Base-by-base conservation (phyloP, 2,329 filamentous ascomycete genomes). In the Pseudocercospora crystallina region DNA sequence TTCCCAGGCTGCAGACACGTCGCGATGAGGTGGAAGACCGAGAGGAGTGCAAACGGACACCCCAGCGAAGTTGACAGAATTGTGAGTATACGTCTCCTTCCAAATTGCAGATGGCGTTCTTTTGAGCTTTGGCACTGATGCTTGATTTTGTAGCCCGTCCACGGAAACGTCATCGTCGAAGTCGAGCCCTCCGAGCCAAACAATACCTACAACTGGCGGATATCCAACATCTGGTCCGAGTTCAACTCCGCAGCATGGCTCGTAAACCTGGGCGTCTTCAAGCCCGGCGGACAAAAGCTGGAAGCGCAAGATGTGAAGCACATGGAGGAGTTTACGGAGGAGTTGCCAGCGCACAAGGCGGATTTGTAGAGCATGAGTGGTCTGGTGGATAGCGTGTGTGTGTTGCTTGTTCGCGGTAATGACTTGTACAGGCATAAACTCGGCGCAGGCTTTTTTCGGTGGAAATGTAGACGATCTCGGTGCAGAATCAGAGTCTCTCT, bases 231-330 rank as follows among this genome's bases (percentile, higher is more conserved):
- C 36, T 65, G 63, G 56, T 65, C 62, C 3, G 64, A 67, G 51
- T 65, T 68, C 59, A 67, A 68, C 54, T 61, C 56, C 42, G 65
- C 63, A 33, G 62, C 59, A n/a, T 66, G 65, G 65, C 56, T 67
- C 38, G 60, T 62, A 35, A 56, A 65, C 47, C 41, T 64, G 33
- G 61, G 56, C 9, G 55, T 58, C 20, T 64, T 62, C 54, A 55
- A 52, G 41, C 53, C 62, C n/a, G 45, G 34, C 1, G 45, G 46
- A 12, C 34, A 49, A 17, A 30, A 41, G 8, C 20, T 38, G 5
- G 47, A 53, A 15, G 51, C 35, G 29, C 45, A 53, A 34, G 51
- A 53, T 31, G 38, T 53, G 10, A 33, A 40, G 40, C 51, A 53
- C 41, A 49, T 53, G 51, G 36, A 43, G 46, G 42, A 49, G 33